Percentiles rank a stretch among this genome's conserved stretches.
phyloP scores from a whole-genome alignment of 164 flowering plant species.

The Sextonia rubra region DNA sequence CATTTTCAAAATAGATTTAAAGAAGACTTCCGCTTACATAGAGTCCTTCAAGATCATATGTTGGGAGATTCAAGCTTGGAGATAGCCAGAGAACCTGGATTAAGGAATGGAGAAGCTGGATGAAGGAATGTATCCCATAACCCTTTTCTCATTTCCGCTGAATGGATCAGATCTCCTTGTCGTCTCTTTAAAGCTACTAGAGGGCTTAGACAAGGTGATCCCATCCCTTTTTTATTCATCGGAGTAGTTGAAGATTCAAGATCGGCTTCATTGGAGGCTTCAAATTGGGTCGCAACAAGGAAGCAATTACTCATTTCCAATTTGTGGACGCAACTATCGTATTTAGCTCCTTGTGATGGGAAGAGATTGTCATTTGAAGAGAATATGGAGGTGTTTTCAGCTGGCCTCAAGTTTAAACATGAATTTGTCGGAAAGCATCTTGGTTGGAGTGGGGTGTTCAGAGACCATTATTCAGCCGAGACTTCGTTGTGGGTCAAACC shows the following conservation, averaged over 20 bases:
- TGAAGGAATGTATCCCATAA: background rate
- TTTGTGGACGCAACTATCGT: background rate
- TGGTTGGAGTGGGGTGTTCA: background rate
- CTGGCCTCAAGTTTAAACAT: background rate
- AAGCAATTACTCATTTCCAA: background rate
- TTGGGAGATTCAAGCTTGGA: too few relatives aligned
- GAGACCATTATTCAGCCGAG: background rate
- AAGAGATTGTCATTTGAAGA: background rate
- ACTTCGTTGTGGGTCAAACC: too few relatives aligned
- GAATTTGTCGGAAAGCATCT: background rate
- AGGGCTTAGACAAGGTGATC: background rate
- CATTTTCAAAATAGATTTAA: too few relatives aligned
- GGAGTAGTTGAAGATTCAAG: background rate
- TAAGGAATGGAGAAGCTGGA: background rate
- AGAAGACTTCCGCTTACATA: too few relatives aligned
- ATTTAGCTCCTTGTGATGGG: background rate
- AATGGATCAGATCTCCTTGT: background rate
- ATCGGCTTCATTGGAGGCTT: background rate
- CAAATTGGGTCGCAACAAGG: background rate
- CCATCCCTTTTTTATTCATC: background rate
- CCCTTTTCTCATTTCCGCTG: background rate
- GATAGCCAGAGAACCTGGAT: too few relatives aligned
- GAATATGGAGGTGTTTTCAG: background rate
- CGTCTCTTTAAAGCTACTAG: background rate
- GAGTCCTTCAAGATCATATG: too few relatives aligned